A percentile compares a stretch with the other conserved stretches of the same genome.
phyloP scores from a whole-genome alignment of 495 filamentous ascomycete species.

The Hypoxylon rickii region DNA sequence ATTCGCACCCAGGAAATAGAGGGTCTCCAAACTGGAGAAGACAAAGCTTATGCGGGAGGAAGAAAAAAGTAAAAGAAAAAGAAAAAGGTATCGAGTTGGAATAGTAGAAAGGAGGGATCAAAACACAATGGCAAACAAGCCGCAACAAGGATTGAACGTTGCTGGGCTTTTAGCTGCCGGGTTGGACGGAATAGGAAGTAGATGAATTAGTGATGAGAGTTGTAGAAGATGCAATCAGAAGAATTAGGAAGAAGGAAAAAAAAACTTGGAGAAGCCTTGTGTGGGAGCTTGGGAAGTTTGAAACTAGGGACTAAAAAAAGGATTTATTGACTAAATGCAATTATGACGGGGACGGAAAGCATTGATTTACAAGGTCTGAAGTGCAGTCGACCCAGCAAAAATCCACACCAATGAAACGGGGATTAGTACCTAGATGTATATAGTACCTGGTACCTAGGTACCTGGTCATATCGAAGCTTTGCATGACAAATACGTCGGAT shows the following conservation, averaged over 20 bases:
- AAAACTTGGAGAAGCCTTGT: slow-evolving; percentile 18
- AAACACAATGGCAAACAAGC: slow-evolving; percentile 29
- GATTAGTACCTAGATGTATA: no score
- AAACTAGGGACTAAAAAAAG: no score
- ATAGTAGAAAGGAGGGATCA: not conserved
- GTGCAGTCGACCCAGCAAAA: no score
- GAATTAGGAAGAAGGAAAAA: slow-evolving; percentile 2
- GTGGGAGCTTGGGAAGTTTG: no score
- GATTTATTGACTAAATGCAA: not conserved
- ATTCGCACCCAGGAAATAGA: no score
- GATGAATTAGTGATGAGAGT: no score
- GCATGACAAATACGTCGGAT: no score
- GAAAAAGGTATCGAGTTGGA: not conserved
- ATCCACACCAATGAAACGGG: no score
- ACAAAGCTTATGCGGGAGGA: not conserved
- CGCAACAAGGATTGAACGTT: slow-evolving; percentile 17
- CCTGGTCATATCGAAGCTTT: no score
- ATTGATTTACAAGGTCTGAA: no score
- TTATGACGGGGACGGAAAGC: no score
- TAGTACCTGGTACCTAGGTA: no score
- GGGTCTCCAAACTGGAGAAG: slow-evolving; percentile 8
- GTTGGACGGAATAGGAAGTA: slow-evolving; percentile 12
- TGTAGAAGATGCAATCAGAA: slow-evolving; percentile 13
- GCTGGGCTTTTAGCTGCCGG: slow-evolving; percentile 11
- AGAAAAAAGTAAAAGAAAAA: slow-evolving; percentile 12